Evolutionary conservation across 169 alveolate genomes (phyloP), one percentile per base, ranked within the genome.

Genomic region (Eimeria nieschulzi): DNA sequence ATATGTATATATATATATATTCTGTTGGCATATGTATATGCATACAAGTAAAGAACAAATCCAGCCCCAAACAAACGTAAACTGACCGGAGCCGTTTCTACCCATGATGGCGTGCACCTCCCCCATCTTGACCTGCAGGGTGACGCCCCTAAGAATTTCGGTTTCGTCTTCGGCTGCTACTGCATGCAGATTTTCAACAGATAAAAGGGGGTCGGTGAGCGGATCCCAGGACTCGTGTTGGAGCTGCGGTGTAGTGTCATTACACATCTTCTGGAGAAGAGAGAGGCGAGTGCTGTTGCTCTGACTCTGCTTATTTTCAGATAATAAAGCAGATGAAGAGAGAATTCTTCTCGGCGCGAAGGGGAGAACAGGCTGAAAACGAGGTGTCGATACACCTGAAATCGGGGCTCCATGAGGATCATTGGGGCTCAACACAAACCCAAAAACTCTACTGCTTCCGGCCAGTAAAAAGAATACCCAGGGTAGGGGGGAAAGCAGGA

Each of bases 31-130:
- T n/a, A 19, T 25, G 15, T n/a, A 71, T 19, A 63, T 7, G 64
- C 7, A 66, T 5, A 17, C 64, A 15, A 7, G 56, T 5, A 46
- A 19, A 78, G 66, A 15, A 15, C 19, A 23, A 13, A 21, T 7
- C 19, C 10, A 63, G n/a, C n/a, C n/a, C n/a, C n/a, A n/a, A n/a
- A 33, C 46, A 33, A 33, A 3, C 46, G 7, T 1, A 26, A 7
- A 33, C 59, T 5, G 33, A 88, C 93, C 94, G 3, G 95, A 92
- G 17, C 96, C 96, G 87, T 94, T 94, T 26, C 95, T 84, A 0
- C 96, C 96, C 96, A 94, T 94, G 68, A 94, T 92, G 39, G 96
- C 92, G 39, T 93, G 95, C 21, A 83, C 83, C 80, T 94, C 95
- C 21, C 96, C 96, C 56, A 75, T 64, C 75, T 33, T 68, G 54